Evolutionary conservation across 805 yeast species (phyloP), one percentile per base, ranked within the genome.

Genomic region (Schwanniomyces sp.): DNA sequence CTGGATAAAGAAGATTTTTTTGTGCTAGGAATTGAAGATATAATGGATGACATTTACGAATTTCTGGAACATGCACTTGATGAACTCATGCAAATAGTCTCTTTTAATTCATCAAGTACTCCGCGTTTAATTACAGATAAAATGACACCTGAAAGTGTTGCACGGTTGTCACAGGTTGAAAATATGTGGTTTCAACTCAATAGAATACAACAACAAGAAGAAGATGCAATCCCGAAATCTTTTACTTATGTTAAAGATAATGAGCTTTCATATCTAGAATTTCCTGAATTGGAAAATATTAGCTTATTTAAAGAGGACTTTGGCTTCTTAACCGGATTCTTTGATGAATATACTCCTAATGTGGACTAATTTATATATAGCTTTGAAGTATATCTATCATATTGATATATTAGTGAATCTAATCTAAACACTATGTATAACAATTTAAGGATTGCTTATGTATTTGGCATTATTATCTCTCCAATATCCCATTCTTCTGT

Each of bases 401-500:
- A n/a, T n/a, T n/a, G n/a, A n/a, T n/a, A n/a, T n/a, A n/a, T n/a
- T n/a, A n/a, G n/a, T n/a, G n/a, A n/a, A 21, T 21, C 24, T 21
- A 21, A 21, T 21, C n/a, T 21, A 21, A 21, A 21, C 5, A 21
- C 24, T 21, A 4, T 5, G 3, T 21, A 4, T 5, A 21, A 21
- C 24, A 21, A 5, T 21, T 5, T 21, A 21, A 21, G 24, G 5
- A 21, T 21, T 21, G 24, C 24, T 21, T 21, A 21, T 21, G 5
- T 21, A 21, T 25, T 28, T 26, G 7, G 21, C 29, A 40, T 52
- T 56, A 30, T 52, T 52, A 28, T 52, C 50, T 12, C 49, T 44
- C 47, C 51, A 57, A 38, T 49, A 45, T 14, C 51, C 50, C 47
- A 55, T 50, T 39, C 58, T 53, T 36, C 57, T 51, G 29, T 51